These are phyloP conservation scores for Plasmopara viticola DNA, from an alignment of 352 stramenopile genomes.

Conservation along the genomic window DNA sequence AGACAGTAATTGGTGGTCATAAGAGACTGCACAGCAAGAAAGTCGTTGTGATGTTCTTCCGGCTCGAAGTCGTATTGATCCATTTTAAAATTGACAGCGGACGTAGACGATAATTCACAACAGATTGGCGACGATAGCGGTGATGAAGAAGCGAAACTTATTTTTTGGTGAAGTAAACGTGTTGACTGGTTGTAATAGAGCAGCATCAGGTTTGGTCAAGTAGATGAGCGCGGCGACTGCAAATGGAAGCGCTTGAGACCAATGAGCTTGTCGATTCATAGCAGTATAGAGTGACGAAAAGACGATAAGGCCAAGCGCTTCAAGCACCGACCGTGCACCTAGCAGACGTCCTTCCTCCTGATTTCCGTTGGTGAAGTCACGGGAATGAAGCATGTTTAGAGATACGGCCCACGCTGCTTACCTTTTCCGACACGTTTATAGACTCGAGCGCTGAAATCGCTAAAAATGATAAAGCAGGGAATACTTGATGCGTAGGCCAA, in stretches of 20 bases:
- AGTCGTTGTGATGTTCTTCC: too few species aligned
- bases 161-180: too few species aligned
- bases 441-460: conserved; percentile 37
- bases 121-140: too few species aligned
- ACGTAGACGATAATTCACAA: too few species aligned
- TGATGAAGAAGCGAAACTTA: too few species aligned
- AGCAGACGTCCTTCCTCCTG: conserved; percentile 70
- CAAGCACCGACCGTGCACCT: conserved; percentile 59
- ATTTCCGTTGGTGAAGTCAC: conserved; percentile 3
- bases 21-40: too few species aligned
- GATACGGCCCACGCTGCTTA: too few species aligned
- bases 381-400: too few species aligned
- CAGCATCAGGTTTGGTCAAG: conserved; percentile 37
- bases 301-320: conserved; percentile 52
- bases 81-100: too few species aligned
- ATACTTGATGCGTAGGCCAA: conserved; percentile 41
- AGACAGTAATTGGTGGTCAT: too few species aligned
- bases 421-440: conserved; percentile 43
- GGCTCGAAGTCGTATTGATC: too few species aligned
- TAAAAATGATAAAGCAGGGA: conserved; percentile 57
- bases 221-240: conserved; percentile 49
- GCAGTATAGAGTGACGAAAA: conserved; percentile 58
- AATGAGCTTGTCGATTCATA: conserved; percentile 38
- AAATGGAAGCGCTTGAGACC: conserved; percentile 53
- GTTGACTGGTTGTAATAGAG: conserved; percentile 29